These are phyloP conservation scores for Cyphellophora europaea DNA, from an alignment of 2,329 filamentous ascomycete species.

Conservation along the genomic window DNA sequence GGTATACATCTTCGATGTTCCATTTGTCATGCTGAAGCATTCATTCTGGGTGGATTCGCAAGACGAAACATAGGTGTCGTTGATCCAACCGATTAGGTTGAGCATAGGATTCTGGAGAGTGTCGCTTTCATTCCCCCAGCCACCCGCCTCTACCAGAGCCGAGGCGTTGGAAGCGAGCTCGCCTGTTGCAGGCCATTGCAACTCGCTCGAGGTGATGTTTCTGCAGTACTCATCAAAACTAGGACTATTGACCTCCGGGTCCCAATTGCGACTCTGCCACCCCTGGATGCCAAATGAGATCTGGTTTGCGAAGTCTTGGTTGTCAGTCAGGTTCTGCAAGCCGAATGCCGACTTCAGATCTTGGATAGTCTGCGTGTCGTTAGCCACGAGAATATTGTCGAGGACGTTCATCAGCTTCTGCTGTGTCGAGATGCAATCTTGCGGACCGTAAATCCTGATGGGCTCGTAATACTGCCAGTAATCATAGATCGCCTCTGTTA, in stretches of 20 bases:
- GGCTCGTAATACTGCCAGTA: slow-evolving; percentile 61
- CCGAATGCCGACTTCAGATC: slow-evolving; percentile 45
- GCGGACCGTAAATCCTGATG: slow-evolving; percentile 45
- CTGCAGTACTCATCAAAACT: slow-evolving; percentile 46
- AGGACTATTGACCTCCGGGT: slow-evolving; percentile 41
- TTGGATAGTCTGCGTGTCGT: slow-evolving; percentile 32
- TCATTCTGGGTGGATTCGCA: slow-evolving; percentile 38
- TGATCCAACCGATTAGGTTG: slow-evolving; percentile 49
- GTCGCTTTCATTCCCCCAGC: slow-evolving; percentile 32
- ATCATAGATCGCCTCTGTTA: slow-evolving; percentile 67
- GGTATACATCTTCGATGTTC: slow-evolving; percentile 32
- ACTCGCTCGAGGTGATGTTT: slow-evolving; percentile 40
- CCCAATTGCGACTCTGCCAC: slow-evolving; percentile 53
- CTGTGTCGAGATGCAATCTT: slow-evolving; percentile 55
- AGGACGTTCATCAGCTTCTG: slow-evolving; percentile 52
- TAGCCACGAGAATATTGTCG: slow-evolving; percentile 47
- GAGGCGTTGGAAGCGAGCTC: slow-evolving; percentile 30
- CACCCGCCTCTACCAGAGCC: slow-evolving; percentile 37
- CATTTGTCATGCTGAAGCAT: slow-evolving; percentile 43
- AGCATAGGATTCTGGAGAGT: slow-evolving; percentile 42
- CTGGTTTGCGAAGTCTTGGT: slow-evolving; percentile 44
- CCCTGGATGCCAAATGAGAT: slow-evolving; percentile 34
- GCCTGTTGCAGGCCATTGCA: slow-evolving; percentile 34
- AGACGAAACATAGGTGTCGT: slow-evolving; percentile 30
- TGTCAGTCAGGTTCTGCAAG: slow-evolving; percentile 27